phyloP scores from a whole-genome alignment of 345 rosid genomes.

The Dovyalis caffra region DNA sequence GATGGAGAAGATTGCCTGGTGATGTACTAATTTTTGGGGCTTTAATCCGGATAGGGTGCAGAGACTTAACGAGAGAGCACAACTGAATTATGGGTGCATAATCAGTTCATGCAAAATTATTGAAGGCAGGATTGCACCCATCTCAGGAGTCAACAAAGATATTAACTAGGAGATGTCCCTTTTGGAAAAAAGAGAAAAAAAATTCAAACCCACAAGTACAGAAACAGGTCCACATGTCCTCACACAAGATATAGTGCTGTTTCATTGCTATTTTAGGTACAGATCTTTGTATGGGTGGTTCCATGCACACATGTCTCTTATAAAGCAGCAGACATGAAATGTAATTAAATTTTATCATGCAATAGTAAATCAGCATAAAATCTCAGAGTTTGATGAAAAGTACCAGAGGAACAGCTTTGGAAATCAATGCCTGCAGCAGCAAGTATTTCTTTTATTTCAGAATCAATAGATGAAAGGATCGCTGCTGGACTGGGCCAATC shows the following conservation, averaged over 20 bases:
- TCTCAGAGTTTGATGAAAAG: slow-evolving; percentile 5
- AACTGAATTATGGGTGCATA: neutral
- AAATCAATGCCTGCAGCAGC: slow-evolving; percentile 50
- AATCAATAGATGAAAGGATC: slow-evolving; percentile 42
- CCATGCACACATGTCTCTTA: too few species aligned
- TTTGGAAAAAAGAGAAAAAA: neutral
- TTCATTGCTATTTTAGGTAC: neutral
- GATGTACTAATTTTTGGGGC: neutral
- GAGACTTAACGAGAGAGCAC: neutral
- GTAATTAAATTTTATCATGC: too few species aligned
- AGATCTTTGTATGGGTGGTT: too few species aligned
- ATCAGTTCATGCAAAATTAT: neutral
- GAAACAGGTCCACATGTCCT: neutral
- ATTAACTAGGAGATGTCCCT: neutral
- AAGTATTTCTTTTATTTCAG: slow-evolving; percentile 55
- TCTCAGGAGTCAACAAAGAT: neutral
- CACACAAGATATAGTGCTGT: neutral
- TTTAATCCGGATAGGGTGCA: neutral
- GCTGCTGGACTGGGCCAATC: slow-evolving; percentile 77
- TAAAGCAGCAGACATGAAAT: too few species aligned
- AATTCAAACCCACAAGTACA: neutral
- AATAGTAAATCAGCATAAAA: too few species aligned
- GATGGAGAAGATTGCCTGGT: neutral
- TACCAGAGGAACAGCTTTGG: slow-evolving; percentile 46
- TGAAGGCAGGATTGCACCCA: neutral